phyloP scores from a whole-genome alignment of 768 basidiomycete genomes.

The Cystobasidium tubakii region DNA sequence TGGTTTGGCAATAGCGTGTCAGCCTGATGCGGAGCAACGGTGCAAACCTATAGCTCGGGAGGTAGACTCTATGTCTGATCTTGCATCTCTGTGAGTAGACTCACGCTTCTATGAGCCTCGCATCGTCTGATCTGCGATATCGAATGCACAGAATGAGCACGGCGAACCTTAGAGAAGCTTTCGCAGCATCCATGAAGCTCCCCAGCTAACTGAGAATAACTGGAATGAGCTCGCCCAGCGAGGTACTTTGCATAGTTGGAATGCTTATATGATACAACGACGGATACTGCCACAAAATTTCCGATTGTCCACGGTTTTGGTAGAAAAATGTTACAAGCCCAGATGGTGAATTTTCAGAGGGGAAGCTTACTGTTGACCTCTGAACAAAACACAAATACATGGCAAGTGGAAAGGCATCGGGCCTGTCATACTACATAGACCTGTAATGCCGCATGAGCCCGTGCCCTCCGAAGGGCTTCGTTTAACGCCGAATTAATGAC shows the following conservation, averaged over 20 bases:
- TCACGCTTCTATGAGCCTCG: neutral
- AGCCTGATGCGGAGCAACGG: neutral
- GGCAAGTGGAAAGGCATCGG: too few species aligned
- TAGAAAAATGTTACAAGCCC: neutral
- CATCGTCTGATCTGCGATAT: too few species aligned
- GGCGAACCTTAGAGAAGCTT: conserved; percentile 36
- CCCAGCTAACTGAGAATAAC: conserved; percentile 18
- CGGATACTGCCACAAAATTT: neutral
- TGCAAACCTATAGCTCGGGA: conserved; percentile 37
- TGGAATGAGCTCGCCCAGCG: neutral
- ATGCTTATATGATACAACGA: neutral
- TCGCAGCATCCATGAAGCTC: conserved; percentile 43
- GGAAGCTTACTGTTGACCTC: too few species aligned
- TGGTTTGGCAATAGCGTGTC: neutral
- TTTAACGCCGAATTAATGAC: too few species aligned
- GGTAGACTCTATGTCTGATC: conserved; percentile 40
- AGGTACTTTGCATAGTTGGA: neutral
- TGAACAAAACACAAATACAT: too few species aligned
- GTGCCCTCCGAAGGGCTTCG: too few species aligned
- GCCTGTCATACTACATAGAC: too few species aligned
- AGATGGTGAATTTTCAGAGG: too few species aligned
- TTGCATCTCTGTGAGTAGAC: conserved; percentile 39
- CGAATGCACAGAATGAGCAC: conserved; percentile 34
- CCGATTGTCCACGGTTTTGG: neutral
- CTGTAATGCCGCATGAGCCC: too few species aligned